Conservation (phyloP, 2,329 filamentous ascomycete genomes). For the Calcarisporium arbuscula region DNA sequence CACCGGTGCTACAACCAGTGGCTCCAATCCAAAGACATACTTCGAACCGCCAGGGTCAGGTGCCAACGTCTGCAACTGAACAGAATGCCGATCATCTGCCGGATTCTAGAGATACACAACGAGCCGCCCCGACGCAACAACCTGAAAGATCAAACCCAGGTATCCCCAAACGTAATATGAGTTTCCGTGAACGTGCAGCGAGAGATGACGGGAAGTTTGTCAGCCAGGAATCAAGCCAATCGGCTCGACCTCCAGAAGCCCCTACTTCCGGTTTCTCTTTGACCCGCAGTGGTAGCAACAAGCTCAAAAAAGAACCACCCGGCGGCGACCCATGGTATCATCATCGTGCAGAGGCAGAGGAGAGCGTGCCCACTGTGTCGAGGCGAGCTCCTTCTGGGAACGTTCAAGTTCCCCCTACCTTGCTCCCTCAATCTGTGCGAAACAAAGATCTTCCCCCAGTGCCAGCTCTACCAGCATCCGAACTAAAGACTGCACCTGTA, state of each 20-base stretch:
- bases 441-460: slow-evolving; percentile 27
- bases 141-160: slow-evolving; percentile 20
- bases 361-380: slow-evolving; percentile 14
- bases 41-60: too few species aligned
- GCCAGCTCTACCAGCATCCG: slow-evolving; percentile 9
- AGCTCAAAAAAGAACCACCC: slow-evolving; percentile 51
- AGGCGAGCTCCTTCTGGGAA: slow-evolving; percentile 1
- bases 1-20: too few species aligned
- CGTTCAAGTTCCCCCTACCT: slow-evolving; percentile 6
- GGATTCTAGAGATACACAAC: too few species aligned
- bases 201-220: slow-evolving; percentile 34
- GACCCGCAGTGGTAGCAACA: slow-evolving; percentile 49
- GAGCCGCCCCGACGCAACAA: slow-evolving; percentile 10
- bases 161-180: slow-evolving; percentile 48
- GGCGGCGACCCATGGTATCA: slow-evolving; percentile 41
- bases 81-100: too few species aligned
- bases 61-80: too few species aligned
- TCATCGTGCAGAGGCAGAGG: slow-evolving; percentile 36
- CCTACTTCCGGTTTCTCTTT: slow-evolving; percentile 30
- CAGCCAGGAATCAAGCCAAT: slow-evolving; percentile 16
- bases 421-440: slow-evolving; percentile 14
- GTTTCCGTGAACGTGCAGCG: slow-evolving; percentile 53
- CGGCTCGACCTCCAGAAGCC: slow-evolving; percentile 23
- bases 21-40: too few species aligned
- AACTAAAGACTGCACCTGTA: too few species aligned